phyloP scores from a whole-genome alignment of 345 rosid species.

The Eucalyptus regnans region DNA sequence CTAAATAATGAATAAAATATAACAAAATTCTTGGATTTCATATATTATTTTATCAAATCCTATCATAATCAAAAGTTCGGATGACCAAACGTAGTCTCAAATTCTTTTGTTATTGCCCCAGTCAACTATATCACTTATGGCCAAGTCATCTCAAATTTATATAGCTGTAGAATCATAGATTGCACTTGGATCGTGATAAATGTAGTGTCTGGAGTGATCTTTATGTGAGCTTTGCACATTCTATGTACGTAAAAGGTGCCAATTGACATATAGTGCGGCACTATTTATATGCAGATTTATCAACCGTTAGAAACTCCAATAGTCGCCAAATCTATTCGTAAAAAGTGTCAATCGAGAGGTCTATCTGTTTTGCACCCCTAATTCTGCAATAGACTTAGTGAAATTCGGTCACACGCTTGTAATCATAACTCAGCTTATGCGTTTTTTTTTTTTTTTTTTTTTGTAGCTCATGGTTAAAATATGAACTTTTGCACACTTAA shows the following conservation, averaged over 20 bases:
- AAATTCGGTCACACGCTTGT: background rate
- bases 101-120: background rate
- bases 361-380: background rate
- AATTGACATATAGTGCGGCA: background rate
- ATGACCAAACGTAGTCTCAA: accelerated
- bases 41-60: accelerated
- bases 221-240: background rate
- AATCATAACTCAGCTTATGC: background rate
- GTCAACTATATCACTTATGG: background rate
- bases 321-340: accelerated
- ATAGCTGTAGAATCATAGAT: background rate
- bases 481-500: background rate
- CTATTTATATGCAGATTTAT: background rate
- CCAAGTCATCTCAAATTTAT: background rate
- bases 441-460: accelerated
- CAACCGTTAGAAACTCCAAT: background rate
- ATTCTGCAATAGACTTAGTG: background rate
- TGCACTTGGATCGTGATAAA: background rate
- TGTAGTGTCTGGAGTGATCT: background rate
- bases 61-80: accelerated
- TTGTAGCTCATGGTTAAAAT: background rate
- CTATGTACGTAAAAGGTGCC: background rate
- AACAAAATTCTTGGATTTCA: no score
- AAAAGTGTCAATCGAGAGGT: background rate
- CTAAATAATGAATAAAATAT: accelerated